Percentiles rank a stretch among this genome's conserved stretches.
Evolutionary conservation across 2,329 filamentous ascomycete genomes (phyloP).

Genomic region (Pseudocercospora macadamiae): DNA sequence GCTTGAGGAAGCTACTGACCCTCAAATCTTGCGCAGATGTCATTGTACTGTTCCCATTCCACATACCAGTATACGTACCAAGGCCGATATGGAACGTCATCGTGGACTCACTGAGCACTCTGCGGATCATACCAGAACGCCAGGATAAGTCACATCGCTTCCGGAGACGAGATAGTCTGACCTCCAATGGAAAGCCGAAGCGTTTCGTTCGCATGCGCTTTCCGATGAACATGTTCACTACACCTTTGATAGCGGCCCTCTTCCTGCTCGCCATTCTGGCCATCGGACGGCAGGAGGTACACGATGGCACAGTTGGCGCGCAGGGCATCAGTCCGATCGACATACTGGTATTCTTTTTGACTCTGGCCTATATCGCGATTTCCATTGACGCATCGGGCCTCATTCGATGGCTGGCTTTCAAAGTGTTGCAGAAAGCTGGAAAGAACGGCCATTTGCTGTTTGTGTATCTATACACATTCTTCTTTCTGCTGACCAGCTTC

Average conservation of each 20-base stretch:
- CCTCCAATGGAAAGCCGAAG: neutral
- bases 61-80: constrained; percentile 65
- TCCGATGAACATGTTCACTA: constrained; percentile 71
- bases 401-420: constrained; percentile 71
- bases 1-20: too few relatives aligned
- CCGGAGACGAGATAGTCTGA: neutral
- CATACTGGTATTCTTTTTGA: constrained; percentile 76
- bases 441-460: constrained; percentile 69
- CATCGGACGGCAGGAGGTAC: constrained; percentile 68
- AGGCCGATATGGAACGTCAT: constrained; percentile 51
- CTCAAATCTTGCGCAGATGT: constrained; percentile 55
- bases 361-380: constrained; percentile 72
- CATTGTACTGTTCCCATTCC: constrained; percentile 69
- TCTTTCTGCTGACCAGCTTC: constrained; percentile 67
- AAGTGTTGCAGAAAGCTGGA: constrained; percentile 68
- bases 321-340: constrained; percentile 70
- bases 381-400: constrained; percentile 76
- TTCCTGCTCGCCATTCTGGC: constrained; percentile 71
- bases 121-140: constrained; percentile 56
- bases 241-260: constrained; percentile 70
- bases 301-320: constrained; percentile 68
- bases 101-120: constrained; percentile 47
- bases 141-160: constrained; percentile 1
- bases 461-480: constrained; percentile 74
- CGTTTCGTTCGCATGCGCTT: constrained; percentile 51